Conservation (phyloP, 163 green algal species). For the Scenedesmus sp. region DNA sequence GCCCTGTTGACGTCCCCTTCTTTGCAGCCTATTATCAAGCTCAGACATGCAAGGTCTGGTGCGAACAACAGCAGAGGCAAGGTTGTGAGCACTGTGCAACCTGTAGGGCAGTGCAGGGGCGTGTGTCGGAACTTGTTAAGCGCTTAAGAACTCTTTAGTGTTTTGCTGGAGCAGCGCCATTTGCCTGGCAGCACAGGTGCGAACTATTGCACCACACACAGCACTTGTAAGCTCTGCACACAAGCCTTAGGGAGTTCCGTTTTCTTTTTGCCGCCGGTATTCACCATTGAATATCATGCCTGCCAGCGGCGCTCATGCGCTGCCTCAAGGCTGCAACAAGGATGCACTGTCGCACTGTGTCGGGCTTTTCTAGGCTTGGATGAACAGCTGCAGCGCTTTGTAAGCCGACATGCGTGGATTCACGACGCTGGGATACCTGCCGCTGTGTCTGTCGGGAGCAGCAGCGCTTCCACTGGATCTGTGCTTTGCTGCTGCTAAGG, state of each 20-base stretch:
- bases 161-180: neutral
- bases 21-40: too few relatives aligned
- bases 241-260: neutral
- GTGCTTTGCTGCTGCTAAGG: neutral
- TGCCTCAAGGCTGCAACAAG: neutral
- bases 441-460: neutral
- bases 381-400: neutral
- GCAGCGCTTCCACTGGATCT: neutral
- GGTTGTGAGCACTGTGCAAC: neutral
- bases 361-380: neutral
- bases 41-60: neutral
- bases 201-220: neutral
- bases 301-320: neutral
- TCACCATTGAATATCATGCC: neutral
- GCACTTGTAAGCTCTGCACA: neutral
- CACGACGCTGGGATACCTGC: neutral
- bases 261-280: neutral
- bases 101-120: neutral
- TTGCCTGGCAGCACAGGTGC: neutral
- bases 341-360: neutral
- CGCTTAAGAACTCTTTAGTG: neutral
- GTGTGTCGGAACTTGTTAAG: neutral
- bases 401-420: neutral
- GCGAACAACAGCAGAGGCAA: neutral
- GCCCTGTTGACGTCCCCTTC: too few relatives aligned